A percentile compares a stretch with the other conserved stretches of the same genome.
phyloP scores from a whole-genome alignment of 805 yeast species.

The Metschnikowia gruessii region DNA sequence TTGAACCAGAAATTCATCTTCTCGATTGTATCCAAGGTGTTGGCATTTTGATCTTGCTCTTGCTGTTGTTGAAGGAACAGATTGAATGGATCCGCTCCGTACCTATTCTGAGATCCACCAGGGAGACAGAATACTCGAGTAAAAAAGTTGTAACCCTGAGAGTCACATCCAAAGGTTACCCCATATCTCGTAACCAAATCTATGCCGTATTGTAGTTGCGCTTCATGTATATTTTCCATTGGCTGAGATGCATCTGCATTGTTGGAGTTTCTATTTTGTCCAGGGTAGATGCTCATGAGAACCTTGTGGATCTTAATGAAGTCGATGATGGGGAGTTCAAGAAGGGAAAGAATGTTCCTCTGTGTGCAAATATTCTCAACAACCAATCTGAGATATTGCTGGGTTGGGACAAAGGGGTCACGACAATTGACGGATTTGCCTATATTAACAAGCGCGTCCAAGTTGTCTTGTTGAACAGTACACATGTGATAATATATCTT shows the following conservation, averaged over 20 bases:
- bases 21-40: slow-evolving; percentile 34
- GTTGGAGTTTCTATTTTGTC: neutral
- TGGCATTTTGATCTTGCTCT: slow-evolving; percentile 24
- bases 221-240: slow-evolving; percentile 33
- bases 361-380: slow-evolving; percentile 76
- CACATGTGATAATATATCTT: slow-evolving; percentile 85
- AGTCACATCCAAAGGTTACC: slow-evolving; percentile 64
- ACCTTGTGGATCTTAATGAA: slow-evolving; percentile 68
- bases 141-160: slow-evolving; percentile 62
- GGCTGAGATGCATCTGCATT: slow-evolving; percentile 9
- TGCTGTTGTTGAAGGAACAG: slow-evolving; percentile 29
- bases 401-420: slow-evolving; percentile 82
- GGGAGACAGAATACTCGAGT: slow-evolving; percentile 41
- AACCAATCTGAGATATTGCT: slow-evolving; percentile 71
- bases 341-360: slow-evolving; percentile 54
- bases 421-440: slow-evolving; percentile 78
- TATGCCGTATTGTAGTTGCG: slow-evolving; percentile 52
- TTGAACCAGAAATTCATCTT: slow-evolving; percentile 71
- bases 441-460: slow-evolving; percentile 75
- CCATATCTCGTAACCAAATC: slow-evolving; percentile 64
- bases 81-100: slow-evolving; percentile 21
- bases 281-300: slow-evolving; percentile 48
- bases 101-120: slow-evolving; percentile 28
- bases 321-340: slow-evolving; percentile 58
- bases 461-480: slow-evolving; percentile 73